Evolutionary conservation across 2,329 filamentous ascomycete genomes (phyloP), one percentile per base, ranked within the genome.

Genomic region (Penicillium hordei): DNA sequence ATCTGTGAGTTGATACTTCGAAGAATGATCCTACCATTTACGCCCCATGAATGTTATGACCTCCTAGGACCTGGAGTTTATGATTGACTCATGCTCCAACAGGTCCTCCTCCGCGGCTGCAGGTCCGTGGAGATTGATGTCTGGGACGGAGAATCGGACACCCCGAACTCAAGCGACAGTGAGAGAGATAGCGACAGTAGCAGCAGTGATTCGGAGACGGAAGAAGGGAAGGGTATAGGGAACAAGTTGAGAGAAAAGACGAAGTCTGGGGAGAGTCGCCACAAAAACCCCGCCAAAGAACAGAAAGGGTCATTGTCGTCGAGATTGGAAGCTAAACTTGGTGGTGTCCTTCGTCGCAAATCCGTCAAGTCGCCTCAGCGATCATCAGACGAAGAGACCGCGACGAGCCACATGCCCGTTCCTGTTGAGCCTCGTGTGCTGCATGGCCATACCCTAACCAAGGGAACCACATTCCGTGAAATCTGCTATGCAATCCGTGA

Each of bases 91-190:
- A 48, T 29, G 2, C n/a, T 4, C 9, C 34, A 8, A 48, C 66
- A 90, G 83, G 88, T 89, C 13, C 84, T 97, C 13, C 80, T 84
- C 36, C 83, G 86, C 51, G 90, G 90, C 48, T 96, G 93, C 69
- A 86, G 93, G 60, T 97, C 92, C 69, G 91, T 97, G 46, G 93
- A 97, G 73, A 94, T 97, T 55, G 93, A 97, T 70, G 91, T 97
- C 3, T 96, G 93, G 90, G 90, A 97, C 73, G 90, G 91, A 13
- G 80, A 83, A 43, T 76, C 76, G 9, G 77, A 73, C 21, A 75
- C 76, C 1, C 69, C 72, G 15, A 70, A 69, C 46, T 61, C 61
- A 13, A 60, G 56, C 10, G 65, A 66, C 23, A 58, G 69, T 61
- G 65, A 69, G 60, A 72, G 78, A 19, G 73, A 68, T 57, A 75